Evolutionary conservation across 2,329 filamentous ascomycete species (phyloP), one percentile per base, ranked within the genome.

Genomic region (Aspergillus jensenii): DNA sequence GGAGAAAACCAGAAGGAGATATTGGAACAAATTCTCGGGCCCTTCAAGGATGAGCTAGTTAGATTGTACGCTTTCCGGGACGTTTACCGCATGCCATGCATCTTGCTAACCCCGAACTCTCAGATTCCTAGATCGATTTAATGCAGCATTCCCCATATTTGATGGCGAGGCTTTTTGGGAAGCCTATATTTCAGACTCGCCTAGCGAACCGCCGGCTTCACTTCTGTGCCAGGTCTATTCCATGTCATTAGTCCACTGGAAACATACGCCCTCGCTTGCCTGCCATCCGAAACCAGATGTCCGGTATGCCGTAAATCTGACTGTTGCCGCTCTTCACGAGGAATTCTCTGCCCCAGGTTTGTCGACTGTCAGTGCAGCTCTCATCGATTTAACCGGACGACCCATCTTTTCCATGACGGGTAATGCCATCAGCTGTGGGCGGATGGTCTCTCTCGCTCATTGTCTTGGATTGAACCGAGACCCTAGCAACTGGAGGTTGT

Each of bases 271-370:
- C 0, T 70, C 75, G 4, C 67, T 82, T 3, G 71, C 74, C 4
- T 71, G 71, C 5, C 78, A 82, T 57, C 78, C 80, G 4, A 77
- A 81, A 48, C 84, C 85, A 0, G 84, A 88, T 64, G 76, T 79
- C 41, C 80, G 84, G 45, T 87, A 85, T 66, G 81, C 84, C 8
- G 86, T 86, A 79, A 87, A 87, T 58, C 78, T 86, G 58, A 84
- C 84, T 6, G 83, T 81, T 19, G 83, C 84, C 52, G 83, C 84
- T 1, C 74, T 86, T 3, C 84, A 86, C 61, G 84, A 87, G 58
- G 80, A 87, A 6, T 80, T 84, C 50, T 78, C 84, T 1, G 82
- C 82, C 0, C 85, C 84, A 0, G 82, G 84, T 1, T 74, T 87
- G 44, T 83, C 84, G 1, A 84, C 84, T 0, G 79, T 88, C 23